Conservation (phyloP, 148 eudicot genomes). For the Camellia japonica region DNA sequence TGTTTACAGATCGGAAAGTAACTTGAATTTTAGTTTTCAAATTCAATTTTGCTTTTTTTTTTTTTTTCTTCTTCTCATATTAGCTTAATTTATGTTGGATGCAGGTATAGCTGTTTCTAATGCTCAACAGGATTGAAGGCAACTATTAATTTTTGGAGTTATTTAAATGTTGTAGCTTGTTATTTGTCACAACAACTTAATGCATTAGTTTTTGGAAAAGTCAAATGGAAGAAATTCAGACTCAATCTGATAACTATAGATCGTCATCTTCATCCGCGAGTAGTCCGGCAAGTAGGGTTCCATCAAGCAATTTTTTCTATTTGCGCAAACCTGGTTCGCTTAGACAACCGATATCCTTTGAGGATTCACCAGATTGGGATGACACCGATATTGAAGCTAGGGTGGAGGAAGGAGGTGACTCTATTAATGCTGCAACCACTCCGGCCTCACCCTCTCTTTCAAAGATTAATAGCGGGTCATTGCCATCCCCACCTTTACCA, state of each 20-base stretch:
- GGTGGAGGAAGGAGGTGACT: slow-evolving; percentile 74
- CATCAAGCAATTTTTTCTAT: slow-evolving; percentile 90
- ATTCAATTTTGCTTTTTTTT: background rate
- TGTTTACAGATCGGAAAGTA: background rate
- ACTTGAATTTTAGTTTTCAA: background rate
- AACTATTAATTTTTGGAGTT: too few relatives aligned
- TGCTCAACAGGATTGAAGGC: background rate
- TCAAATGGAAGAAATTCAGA: slow-evolving; percentile 91
- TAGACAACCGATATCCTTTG: slow-evolving; percentile 68
- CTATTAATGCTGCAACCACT: slow-evolving; percentile 73
- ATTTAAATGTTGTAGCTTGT: background rate
- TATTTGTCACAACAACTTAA: background rate
- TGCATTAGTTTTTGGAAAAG: background rate
- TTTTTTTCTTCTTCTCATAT: background rate
- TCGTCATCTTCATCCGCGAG: slow-evolving; percentile 96
- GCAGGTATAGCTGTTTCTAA: slow-evolving; percentile 7
- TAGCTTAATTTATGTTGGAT: slow-evolving; percentile 1
- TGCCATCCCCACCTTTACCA: slow-evolving; percentile 75
- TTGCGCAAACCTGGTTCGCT: slow-evolving; percentile 76
- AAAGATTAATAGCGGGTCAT: slow-evolving; percentile 78
- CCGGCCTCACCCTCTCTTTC: slow-evolving; percentile 82
- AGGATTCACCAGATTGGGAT: slow-evolving; percentile 98
- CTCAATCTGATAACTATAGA: slow-evolving; percentile 86
- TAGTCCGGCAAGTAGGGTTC: slow-evolving; percentile 89
- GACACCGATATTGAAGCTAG: slow-evolving; percentile 81